These are phyloP conservation scores for Neoscytalidium dimidiatum DNA, from an alignment of 2,329 filamentous ascomycete genomes.

Conservation along the genomic window DNA sequence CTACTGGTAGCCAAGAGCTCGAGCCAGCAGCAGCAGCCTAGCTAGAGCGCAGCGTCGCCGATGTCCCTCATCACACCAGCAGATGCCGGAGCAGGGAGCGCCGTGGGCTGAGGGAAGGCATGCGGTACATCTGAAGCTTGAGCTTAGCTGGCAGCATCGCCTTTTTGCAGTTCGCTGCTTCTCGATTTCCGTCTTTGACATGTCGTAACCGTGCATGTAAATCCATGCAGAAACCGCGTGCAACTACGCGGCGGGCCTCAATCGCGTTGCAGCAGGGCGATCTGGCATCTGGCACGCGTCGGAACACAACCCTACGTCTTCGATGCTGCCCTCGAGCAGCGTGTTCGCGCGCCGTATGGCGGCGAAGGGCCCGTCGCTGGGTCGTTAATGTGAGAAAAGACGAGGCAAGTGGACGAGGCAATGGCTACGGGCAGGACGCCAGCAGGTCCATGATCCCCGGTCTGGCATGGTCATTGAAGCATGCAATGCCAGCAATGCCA, in stretches of 20 bases:
- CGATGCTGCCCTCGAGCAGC: not conserved
- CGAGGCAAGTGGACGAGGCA: not conserved
- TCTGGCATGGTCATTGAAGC: not conserved
- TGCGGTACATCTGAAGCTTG: not conserved
- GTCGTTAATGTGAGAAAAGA: not conserved
- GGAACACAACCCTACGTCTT: not conserved
- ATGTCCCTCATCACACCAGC: not conserved
- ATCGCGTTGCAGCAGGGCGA: not conserved
- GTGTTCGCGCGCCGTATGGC: too few species aligned
- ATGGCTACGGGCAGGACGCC: not conserved
- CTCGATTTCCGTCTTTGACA: not conserved
- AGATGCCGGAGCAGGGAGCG: not conserved
- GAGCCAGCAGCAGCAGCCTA: not conserved
- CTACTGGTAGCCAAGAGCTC: not conserved
- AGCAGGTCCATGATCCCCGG: not conserved
- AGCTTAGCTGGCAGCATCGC: not conserved
- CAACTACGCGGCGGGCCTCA: not conserved
- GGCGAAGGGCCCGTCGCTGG: too few species aligned
- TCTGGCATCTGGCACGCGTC: constrained; percentile 6
- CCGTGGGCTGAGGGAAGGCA: not conserved
- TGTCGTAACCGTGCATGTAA: not conserved
- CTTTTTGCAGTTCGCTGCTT: not conserved
- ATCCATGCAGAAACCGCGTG: not conserved
- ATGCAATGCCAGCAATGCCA: constrained; percentile 13
- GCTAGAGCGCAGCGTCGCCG: not conserved